Evolutionary conservation across 2,329 filamentous ascomycete genomes (phyloP).

Genomic region (Aspergillus bombycis): DNA sequence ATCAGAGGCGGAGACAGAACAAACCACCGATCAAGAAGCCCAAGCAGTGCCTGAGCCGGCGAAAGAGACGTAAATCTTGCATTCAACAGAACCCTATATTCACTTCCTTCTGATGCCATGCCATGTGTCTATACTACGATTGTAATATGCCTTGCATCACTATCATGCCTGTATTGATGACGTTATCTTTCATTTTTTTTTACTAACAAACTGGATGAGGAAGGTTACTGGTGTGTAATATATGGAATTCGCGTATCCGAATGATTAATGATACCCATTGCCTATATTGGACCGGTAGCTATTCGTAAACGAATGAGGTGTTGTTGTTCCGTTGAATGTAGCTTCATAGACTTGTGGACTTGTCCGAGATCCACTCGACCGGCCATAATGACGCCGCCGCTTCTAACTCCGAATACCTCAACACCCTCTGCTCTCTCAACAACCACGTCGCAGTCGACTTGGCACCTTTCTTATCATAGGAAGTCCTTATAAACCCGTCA

Average conservation of each 20-base stretch:
- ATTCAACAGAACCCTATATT: neutral
- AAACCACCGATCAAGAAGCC: conserved; percentile 1
- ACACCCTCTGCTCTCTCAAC: neutral
- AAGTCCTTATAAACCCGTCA: neutral
- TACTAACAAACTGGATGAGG: conserved; percentile 2
- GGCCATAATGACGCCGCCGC: neutral
- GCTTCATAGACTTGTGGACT: neutral
- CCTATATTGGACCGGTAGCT: neutral
- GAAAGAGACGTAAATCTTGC: conserved; percentile 16
- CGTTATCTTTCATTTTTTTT: neutral
- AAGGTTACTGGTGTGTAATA: conserved; percentile 24
- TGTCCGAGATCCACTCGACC: neutral
- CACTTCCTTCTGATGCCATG: conserved; percentile 13
- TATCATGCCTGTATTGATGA: conserved; percentile 10
- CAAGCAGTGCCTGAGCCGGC: conserved; percentile 10
- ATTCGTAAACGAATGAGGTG: neutral
- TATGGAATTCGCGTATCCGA: conserved; percentile 17
- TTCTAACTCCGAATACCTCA: neutral
- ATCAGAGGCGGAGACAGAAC: conserved; percentile 18
- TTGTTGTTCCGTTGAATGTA: neutral
- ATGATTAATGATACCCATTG: conserved; percentile 27
- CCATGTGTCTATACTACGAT: conserved; percentile 18
- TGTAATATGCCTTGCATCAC: conserved; percentile 20
- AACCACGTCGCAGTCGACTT: neutral
- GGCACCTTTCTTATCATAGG: neutral